These are phyloP conservation scores for Paraconiothyrium sp. DNA, from an alignment of 2,329 filamentous ascomycete genomes.

Conservation along the genomic window DNA sequence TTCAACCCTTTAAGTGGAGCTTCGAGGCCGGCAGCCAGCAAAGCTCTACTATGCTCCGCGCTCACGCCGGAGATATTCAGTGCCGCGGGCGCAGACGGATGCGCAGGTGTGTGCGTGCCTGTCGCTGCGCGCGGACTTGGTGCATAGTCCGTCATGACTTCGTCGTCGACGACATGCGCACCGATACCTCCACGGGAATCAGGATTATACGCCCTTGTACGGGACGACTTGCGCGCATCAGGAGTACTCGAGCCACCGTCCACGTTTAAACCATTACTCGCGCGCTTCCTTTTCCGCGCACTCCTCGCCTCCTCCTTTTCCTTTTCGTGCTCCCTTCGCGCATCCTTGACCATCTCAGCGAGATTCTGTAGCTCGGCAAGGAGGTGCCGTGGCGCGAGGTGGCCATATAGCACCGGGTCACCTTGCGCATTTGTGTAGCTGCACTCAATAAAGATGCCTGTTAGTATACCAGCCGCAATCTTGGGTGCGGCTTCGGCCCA, in stretches of 20 bases:
- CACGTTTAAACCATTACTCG: constrained; percentile 46
- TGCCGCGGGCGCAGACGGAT: constrained; percentile 35
- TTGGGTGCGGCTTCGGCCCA: constrained; percentile 92
- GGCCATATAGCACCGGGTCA: constrained; percentile 84
- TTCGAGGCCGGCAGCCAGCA: constrained; percentile 39
- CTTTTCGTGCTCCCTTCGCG: constrained; percentile 47
- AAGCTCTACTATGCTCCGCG: constrained; percentile 38
- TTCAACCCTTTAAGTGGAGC: constrained; percentile 75
- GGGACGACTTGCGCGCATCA: constrained; percentile 18
- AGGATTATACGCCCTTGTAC: constrained; percentile 13
- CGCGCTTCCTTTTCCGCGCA: constrained; percentile 72
- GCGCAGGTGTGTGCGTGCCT: constrained; percentile 35
- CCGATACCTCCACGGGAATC: neutral
- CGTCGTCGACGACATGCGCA: constrained; percentile 32
- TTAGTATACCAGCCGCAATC: constrained; percentile 75
- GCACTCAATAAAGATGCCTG: constrained; percentile 93
- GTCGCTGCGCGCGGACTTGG: constrained; percentile 19
- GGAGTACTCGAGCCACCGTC: constrained; percentile 18
- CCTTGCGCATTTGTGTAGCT: constrained; percentile 85
- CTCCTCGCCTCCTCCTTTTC: constrained; percentile 48
- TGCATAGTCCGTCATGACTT: constrained; percentile 40
- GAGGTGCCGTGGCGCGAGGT: constrained; percentile 84
- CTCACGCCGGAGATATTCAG: constrained; percentile 35
- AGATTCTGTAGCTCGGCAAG: constrained; percentile 79
- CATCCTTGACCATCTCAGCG: constrained; percentile 73